Evolutionary conservation across 441 rosid species (phyloP).

Genomic region (Aquilaria agallochum): DNA sequence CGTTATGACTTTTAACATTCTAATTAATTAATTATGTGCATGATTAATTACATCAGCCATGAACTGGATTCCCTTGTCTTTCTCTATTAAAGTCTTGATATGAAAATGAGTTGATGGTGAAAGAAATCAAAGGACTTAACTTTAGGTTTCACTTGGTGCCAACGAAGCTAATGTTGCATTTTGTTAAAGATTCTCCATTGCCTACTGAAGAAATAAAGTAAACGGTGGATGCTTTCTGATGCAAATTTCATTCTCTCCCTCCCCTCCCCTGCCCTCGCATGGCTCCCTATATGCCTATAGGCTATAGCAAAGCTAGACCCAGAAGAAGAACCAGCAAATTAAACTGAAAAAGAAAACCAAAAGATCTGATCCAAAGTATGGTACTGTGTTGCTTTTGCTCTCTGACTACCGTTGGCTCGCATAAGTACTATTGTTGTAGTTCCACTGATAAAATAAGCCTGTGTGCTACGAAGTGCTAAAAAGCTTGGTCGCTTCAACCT

Average conservation of each 20-base stretch:
- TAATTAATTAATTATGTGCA: too few relatives aligned
- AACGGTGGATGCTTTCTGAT: conserved; percentile 53
- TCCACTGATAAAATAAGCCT: conserved; percentile 31
- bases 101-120: conserved; percentile 17
- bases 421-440: conserved; percentile 19
- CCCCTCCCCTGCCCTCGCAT: neutral
- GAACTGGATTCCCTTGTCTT: conserved; percentile 55
- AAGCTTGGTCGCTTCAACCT: conserved; percentile 40
- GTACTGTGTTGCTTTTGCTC: conserved; percentile 23
- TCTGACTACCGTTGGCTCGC: conserved; percentile 21
- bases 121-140: conserved; percentile 33
- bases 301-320: too few relatives aligned
- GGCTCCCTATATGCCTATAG: too few relatives aligned
- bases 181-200: conserved; percentile 44
- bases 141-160: conserved; percentile 47
- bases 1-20: too few relatives aligned
- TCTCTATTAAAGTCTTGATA: conserved; percentile 19
- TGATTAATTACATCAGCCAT: conserved; percentile 45
- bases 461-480: conserved; percentile 26
- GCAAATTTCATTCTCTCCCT: conserved; percentile 27
- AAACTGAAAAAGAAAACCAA: conserved; percentile 20
- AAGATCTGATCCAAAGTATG: conserved; percentile 15
- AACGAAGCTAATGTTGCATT: conserved; percentile 45
- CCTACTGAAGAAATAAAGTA: conserved; percentile 27
- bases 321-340: conserved; percentile 13